Percentiles rank a stretch among this genome's conserved stretches.
phyloP scores from a whole-genome alignment of 179 eudicot species.

The Silene coronaria region DNA sequence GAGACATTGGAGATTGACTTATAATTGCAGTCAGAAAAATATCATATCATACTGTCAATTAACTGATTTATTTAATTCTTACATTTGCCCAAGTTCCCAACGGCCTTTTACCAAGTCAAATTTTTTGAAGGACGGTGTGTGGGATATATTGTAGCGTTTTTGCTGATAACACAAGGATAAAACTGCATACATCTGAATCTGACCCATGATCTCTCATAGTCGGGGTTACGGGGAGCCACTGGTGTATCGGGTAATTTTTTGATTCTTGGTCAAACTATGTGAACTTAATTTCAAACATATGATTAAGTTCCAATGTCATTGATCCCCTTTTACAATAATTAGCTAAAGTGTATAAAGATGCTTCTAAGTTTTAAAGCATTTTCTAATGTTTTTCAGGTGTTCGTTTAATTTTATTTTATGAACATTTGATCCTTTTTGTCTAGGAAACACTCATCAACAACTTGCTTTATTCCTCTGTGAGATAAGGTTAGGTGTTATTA shows the following conservation, averaged over 20 bases:
- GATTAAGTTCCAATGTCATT: constrained; percentile 8
- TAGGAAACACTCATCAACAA: constrained; percentile 1
- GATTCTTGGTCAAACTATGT: constrained; percentile 9
- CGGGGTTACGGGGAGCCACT: too few relatives aligned
- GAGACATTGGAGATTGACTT: constrained; percentile 32
- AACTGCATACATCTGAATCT: neutral
- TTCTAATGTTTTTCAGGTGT: constrained; percentile 19
- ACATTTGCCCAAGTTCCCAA: neutral
- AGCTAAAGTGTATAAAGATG: constrained; percentile 8
- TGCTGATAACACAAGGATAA: neutral
- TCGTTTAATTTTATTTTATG: neutral
- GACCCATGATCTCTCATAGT: neutral
- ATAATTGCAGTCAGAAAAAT: constrained; percentile 26
- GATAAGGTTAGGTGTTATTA: constrained; percentile 17
- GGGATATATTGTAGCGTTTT: neutral
- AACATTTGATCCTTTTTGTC: neutral
- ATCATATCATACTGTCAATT: neutral
- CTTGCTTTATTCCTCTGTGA: constrained; percentile 2
- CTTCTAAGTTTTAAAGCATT: constrained; percentile 4
- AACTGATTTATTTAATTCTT: neutral
- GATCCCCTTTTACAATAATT: constrained; percentile 10
- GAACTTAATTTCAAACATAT: constrained; percentile 15
- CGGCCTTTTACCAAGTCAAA: neutral
- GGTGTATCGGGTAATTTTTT: neutral
- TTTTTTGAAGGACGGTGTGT: neutral